phyloP scores from a whole-genome alignment of 1,139 yeast genomes.

The Candida dubliniensis region DNA sequence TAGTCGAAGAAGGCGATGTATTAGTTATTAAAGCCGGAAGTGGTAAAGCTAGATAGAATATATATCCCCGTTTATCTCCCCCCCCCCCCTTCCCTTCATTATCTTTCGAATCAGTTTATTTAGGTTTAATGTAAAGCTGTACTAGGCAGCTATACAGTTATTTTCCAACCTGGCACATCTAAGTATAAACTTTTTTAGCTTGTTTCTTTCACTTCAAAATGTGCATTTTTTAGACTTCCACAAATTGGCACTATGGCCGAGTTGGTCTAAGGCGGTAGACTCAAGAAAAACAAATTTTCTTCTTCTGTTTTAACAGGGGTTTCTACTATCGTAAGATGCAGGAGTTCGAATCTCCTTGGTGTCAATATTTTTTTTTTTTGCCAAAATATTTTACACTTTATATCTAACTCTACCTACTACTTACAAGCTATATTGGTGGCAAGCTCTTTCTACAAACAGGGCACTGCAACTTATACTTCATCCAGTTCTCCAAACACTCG shows the following conservation, averaged over 20 bases:
- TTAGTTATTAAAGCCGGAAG: constrained; percentile 57
- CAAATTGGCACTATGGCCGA: neutral
- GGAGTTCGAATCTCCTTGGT: neutral
- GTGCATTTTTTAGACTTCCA: too few species aligned
- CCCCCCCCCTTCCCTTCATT: too few species aligned
- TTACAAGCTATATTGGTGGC: constrained; percentile 53
- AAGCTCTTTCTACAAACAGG: constrained; percentile 87
- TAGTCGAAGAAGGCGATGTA: constrained; percentile 78
- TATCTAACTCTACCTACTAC: neutral
- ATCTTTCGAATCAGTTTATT: too few species aligned
- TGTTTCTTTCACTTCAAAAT: too few species aligned
- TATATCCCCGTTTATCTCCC: too few species aligned
- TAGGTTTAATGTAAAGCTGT: too few species aligned
- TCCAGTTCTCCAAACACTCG: constrained; percentile 87
- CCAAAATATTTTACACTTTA: too few species aligned
- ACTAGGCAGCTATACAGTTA: too few species aligned
- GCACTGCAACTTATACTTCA: constrained; percentile 88
- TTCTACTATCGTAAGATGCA: constrained; percentile 5
- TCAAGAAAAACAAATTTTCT: constrained; percentile 3
- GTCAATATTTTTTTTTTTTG: constrained; percentile 1
- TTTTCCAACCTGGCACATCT: too few species aligned
- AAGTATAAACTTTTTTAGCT: too few species aligned
- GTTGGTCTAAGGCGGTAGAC: constrained; percentile 3
- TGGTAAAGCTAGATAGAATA: constrained; percentile 28
- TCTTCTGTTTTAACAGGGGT: constrained; percentile 2